phyloP scores from a whole-genome alignment of 257 asterid species.

The Petrea volubilis region DNA sequence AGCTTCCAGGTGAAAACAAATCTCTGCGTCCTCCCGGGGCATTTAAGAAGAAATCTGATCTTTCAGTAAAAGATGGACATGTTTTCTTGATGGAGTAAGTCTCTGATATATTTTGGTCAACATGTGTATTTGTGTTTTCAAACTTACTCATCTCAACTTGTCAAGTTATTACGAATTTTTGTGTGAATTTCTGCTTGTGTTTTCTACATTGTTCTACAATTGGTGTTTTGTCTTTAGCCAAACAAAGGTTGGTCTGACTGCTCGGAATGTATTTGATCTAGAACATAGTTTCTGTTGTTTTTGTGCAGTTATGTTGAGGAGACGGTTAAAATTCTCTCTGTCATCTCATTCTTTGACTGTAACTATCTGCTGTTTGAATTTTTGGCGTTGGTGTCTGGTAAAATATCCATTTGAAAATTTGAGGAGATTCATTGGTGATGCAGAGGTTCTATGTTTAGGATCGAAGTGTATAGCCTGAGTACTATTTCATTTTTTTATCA shows the following conservation, averaged over 20 bases:
- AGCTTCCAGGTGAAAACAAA: conserved; percentile 95
- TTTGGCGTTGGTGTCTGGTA: neutral
- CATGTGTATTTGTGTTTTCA: conserved; percentile 14
- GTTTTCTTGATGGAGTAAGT: conserved; percentile 98
- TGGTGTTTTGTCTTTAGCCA: neutral
- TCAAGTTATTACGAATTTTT: neutral
- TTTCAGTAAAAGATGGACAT: conserved; percentile 97
- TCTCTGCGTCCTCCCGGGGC: conserved; percentile 99
- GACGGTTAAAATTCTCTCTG: conserved; percentile 1
- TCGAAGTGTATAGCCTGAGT: neutral
- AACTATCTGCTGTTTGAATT: neutral
- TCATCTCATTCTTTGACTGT: neutral
- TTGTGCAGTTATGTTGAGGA: neutral
- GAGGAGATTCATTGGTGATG: neutral
- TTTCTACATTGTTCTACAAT: neutral
- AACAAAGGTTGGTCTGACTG: neutral
- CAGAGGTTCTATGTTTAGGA: neutral
- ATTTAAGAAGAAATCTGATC: conserved; percentile 96
- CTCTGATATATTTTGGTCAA: neutral
- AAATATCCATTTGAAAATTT: neutral
- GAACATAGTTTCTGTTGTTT: conserved; percentile 5
- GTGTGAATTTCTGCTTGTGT: conserved; percentile 12
- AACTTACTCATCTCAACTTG: conserved; percentile 5
- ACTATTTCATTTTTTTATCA: neutral
- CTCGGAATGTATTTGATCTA: neutral